Conservation (phyloP, 108 stramenopile species). For the Aurantiochytrium sp. region DNA sequence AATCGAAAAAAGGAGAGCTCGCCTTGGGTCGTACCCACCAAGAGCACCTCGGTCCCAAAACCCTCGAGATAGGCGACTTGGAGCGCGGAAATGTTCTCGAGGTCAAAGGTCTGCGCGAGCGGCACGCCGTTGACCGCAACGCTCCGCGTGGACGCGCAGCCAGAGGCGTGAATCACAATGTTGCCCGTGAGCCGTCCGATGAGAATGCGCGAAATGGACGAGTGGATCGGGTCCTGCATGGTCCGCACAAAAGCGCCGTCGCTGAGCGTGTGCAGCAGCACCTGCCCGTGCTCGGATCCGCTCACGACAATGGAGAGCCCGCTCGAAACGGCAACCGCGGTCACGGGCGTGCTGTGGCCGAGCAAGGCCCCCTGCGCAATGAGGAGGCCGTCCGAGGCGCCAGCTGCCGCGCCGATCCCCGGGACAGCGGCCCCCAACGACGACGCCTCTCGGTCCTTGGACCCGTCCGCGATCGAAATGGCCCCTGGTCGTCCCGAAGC, state of each 20-base stretch:
- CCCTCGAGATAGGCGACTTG: not conserved
- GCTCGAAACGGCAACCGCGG: not conserved
- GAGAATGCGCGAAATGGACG: not conserved
- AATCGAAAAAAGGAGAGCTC: not conserved
- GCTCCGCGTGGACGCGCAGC: not conserved
- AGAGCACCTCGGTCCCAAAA: not conserved
- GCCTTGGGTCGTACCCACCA: not conserved
- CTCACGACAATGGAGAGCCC: not conserved
- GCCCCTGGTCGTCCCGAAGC: not conserved
- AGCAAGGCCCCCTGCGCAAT: not conserved
- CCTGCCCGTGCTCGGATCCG: not conserved
- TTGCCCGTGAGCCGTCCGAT: not conserved
- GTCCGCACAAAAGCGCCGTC: not conserved
- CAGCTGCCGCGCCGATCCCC: no score
- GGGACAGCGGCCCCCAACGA: no score
- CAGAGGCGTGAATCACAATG: not conserved
- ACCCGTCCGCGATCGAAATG: not conserved
- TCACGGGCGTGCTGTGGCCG: slow-evolving; percentile 2
- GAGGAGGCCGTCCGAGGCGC: not conserved
- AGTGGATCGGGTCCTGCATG: not conserved
- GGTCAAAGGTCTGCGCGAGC: not conserved
- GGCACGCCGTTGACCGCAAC: not conserved
- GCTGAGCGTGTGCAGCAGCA: not conserved
- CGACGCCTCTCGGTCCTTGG: not conserved
- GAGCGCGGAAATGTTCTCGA: not conserved